phyloP scores from a whole-genome alignment of 2,329 filamentous ascomycete species.

The Alternaria panax region DNA sequence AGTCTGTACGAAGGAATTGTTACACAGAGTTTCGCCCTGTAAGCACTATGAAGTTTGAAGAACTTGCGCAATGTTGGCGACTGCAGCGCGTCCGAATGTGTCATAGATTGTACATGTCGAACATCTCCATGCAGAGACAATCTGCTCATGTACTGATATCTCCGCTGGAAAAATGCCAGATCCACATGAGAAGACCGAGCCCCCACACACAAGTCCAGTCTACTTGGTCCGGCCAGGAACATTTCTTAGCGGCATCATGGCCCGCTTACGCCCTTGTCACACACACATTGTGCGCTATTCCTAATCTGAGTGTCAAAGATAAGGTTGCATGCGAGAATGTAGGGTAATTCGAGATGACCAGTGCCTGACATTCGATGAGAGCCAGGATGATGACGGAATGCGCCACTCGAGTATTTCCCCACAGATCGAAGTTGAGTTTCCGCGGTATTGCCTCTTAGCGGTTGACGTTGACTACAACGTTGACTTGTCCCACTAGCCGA shows the following conservation, averaged over 20 bases:
- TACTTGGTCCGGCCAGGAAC: conserved; percentile 22
- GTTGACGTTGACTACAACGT: conserved; percentile 16
- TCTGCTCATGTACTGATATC: conserved; percentile 20
- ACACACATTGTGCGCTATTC: conserved; percentile 30
- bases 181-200: conserved; percentile 2
- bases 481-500: conserved; percentile 11
- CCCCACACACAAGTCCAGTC: conserved; percentile 24
- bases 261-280: conserved; percentile 16
- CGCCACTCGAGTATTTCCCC: conserved; percentile 26
- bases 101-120: neutral
- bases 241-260: conserved; percentile 10
- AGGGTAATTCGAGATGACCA: conserved; percentile 15
- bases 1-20: neutral
- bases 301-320: conserved; percentile 38
- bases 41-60: neutral
- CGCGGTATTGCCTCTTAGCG: conserved; percentile 21
- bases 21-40: neutral
- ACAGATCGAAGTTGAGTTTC: conserved; percentile 29
- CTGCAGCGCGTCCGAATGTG: neutral
- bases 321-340: conserved; percentile 43
- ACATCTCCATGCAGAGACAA: neutral
- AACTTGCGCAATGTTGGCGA: neutral
- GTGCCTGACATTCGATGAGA: conserved; percentile 5
- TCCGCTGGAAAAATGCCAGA: conserved; percentile 21
- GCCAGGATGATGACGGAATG: conserved; percentile 27